A percentile compares a stretch with the other conserved stretches of the same genome.
These are phyloP conservation scores for Hordeum pubiflorum DNA, from an alignment of 202 grass and related monocot genomes.

Conservation along the genomic window DNA sequence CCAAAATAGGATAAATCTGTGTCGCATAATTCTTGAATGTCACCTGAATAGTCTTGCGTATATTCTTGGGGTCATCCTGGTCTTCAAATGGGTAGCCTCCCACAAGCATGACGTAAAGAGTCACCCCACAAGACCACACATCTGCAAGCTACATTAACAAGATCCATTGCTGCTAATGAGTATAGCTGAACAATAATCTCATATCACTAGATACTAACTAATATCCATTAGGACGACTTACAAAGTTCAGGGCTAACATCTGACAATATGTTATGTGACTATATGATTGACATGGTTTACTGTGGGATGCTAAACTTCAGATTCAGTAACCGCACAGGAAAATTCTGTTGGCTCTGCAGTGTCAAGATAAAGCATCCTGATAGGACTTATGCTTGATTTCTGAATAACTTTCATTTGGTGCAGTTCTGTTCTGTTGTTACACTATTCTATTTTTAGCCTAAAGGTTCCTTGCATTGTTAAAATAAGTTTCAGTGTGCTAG, in stretches of 20 bases:
- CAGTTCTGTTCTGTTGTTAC: conserved; percentile 1
- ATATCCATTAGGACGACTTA: background rate
- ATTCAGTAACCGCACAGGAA: background rate
- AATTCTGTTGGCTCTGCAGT: background rate
- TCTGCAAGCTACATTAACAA: conserved; percentile 75
- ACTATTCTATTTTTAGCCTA: conserved; percentile 8
- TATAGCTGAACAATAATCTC: background rate
- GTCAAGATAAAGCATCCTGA: background rate
- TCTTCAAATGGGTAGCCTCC: conserved; percentile 96
- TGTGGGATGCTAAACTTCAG: background rate
- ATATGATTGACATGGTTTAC: conserved; percentile 1
- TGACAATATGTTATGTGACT: background rate
- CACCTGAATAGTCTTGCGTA: conserved; percentile 88
- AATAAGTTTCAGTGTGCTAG: background rate
- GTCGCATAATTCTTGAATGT: background rate
- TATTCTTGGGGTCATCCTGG: conserved; percentile 81
- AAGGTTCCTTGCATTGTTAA: conserved; percentile 7
- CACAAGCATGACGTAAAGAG: conserved; percentile 95
- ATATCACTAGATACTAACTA: background rate
- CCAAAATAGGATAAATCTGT: background rate
- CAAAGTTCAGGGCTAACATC: background rate
- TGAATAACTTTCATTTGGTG: background rate
- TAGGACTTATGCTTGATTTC: conserved; percentile 5
- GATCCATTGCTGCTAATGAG: conserved; percentile 14
- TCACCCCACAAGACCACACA: conserved; percentile 95